Evolutionary conservation across 345 rosid genomes (phyloP), one percentile per base, ranked within the genome.

Genomic region (Draba incana): DNA sequence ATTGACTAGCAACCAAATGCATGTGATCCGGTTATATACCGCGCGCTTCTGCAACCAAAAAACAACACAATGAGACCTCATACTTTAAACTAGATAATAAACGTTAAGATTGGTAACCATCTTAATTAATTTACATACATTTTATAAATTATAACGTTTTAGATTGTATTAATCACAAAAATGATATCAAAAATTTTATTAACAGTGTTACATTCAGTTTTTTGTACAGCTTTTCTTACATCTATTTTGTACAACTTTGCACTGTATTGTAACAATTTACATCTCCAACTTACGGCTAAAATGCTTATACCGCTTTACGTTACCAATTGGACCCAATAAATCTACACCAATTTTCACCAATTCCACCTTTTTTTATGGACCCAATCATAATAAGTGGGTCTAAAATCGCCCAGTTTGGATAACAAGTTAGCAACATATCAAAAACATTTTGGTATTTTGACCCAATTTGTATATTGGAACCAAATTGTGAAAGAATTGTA

Each of bases 351-450:
- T 24, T 13, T n/a, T 44, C 56, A 72, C 53, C 42, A 3, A n/a
- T 33, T 66, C 55, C 72, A 65, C 71, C 62, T 58, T 23, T 42
- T 33, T 10, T 8, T 8, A 65, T 42, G 71, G 77, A 50, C 71
- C 72, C 67, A 4, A 3, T 14, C 42, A 50, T 43, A 58, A 58
- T 41, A 33, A 49, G 24, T 58, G 71, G 66, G 16, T 50, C 62
- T 24, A 42, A 1, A 73, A 37, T 72, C 37, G 10, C 47, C 50
- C 25, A 16, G 44, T 54, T 24, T 57, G 0, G 7, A 5, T 33
- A 33, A 33, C 35, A 27, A 1, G 4, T 57, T 72, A 25, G 20
- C 6, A 58, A 42, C 47, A 48, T 50, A 73, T 73, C 77, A 16
- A 66, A 49, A 43, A 66, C 62, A 58, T 56, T 66, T 72, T 16